phyloP scores from a whole-genome alignment of 2,329 filamentous ascomycete genomes.

The Fusarium sp. region DNA sequence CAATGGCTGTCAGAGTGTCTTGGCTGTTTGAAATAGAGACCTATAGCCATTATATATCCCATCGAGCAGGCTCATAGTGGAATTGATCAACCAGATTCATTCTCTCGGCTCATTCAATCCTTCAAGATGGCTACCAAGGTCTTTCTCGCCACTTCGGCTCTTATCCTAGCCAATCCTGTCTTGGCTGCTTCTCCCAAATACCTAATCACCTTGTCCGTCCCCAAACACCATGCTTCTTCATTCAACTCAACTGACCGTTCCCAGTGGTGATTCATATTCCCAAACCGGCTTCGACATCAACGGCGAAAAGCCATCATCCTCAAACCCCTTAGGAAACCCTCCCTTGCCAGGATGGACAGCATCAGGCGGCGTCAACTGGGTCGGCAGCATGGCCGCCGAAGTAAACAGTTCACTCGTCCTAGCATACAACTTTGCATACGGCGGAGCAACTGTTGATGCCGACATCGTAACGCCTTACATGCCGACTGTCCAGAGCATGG shows the following conservation, averaged over 20 bases:
- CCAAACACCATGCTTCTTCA: rapidly evolving
- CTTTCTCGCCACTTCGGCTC: constrained; percentile 1
- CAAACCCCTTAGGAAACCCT: constrained; percentile 72
- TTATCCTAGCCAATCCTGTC: neutral
- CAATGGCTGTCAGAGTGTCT: neutral
- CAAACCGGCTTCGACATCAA: constrained; percentile 63
- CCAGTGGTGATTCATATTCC: constrained; percentile 47
- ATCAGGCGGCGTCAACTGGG: constrained; percentile 62
- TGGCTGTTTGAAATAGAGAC: neutral
- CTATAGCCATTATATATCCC: neutral
- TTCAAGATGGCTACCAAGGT: constrained; percentile 5
- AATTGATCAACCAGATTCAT: neutral
- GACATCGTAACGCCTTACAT: constrained; percentile 62
- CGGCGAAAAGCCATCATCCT: constrained; percentile 59
- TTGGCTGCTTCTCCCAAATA: constrained; percentile 22
- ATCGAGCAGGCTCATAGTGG: neutral
- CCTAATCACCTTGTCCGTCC: constrained; percentile 34
- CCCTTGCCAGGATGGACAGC: constrained; percentile 62
- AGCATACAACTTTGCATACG: constrained; percentile 65
- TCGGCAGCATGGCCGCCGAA: constrained; percentile 58
- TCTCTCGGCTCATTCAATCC: neutral
- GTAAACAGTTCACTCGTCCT: constrained; percentile 57
- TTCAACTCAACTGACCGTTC: neutral
- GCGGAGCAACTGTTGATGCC: constrained; percentile 64
- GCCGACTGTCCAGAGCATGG: constrained; percentile 53